Conservation (phyloP, 2,329 filamentous ascomycete genomes). For the Xylaria sp. region DNA sequence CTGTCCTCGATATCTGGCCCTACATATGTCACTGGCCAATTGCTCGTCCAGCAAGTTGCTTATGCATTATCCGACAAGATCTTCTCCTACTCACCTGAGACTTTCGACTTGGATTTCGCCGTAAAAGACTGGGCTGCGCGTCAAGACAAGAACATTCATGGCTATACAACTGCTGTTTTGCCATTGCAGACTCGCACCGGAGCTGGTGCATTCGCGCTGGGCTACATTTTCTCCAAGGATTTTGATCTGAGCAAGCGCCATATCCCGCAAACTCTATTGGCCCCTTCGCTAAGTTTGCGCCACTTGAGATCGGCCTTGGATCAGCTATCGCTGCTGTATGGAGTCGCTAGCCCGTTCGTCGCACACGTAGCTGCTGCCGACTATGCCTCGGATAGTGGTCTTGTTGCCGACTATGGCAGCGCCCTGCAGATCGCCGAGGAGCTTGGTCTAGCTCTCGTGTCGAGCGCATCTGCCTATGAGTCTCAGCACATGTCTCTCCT, state of each 20-base stretch:
- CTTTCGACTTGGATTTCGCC: conserved; percentile 89
- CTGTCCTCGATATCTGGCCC: conserved; percentile 79
- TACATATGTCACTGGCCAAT: conserved; percentile 92
- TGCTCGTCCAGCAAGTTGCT: conserved; percentile 93
- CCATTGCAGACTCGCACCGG: conserved; percentile 88
- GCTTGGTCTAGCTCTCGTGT: conserved; percentile 85
- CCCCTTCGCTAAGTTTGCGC: conserved; percentile 83
- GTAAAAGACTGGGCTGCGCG: conserved; percentile 79
- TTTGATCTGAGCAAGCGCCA: conserved; percentile 92
- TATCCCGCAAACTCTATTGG: conserved; percentile 90
- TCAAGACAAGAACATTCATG: conserved; percentile 81
- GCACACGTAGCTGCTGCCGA: conserved; percentile 93
- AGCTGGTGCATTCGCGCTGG: conserved; percentile 89
- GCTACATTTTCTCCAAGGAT: conserved; percentile 97
- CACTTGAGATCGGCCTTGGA: conserved; percentile 87
- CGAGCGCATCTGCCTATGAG: conserved; percentile 88
- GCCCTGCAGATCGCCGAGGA: conserved; percentile 87
- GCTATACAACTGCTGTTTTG: conserved; percentile 80
- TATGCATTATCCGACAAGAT: conserved; percentile 97
- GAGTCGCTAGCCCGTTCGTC: conserved; percentile 90
- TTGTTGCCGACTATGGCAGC: conserved; percentile 88
- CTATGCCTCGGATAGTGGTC: conserved; percentile 74
- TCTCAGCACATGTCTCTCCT: conserved; percentile 96
- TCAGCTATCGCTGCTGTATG: conserved; percentile 90
- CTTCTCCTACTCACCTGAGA: conserved; percentile 95